Base-by-base conservation (phyloP, 208 protist species). In the Acanthamoeba castellanii region DNA sequence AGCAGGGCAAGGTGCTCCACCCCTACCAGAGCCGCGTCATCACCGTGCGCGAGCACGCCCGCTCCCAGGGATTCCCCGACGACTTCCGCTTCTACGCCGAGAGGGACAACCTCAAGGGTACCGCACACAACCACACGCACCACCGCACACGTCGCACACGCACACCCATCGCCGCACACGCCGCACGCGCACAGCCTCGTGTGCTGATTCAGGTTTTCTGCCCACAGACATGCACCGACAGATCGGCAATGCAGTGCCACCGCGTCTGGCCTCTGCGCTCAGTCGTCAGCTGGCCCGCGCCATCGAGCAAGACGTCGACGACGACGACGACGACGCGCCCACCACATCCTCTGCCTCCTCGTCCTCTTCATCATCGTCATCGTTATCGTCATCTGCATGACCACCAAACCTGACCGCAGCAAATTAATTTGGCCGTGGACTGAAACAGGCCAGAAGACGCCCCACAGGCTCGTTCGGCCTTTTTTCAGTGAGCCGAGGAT, bases 221-320 rank as follows among this genome's bases (percentile, higher is more conserved):
- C 30, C 45, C 27, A 6, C 34, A 37, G 94, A 95, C 47, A 95
- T 95, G 90, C 87, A 96, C 66, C 42, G 94, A 22, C 95, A 96
- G 45, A 76, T 96, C 22, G 95, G 95, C 32, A 96, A 96, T 45
- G 95, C 95, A 7, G 95, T 96, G 47, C 94, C 95, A 30, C 95
- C 95, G 47, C 95, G 74, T 7, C 47, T 96, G 30, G 95, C 50
- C 13, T 37, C 50, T 3, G 94, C 94, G 5, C 32, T 96, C 16
- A 95, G 76, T 7, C 25, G 37, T 6, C 20, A 74, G 61, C 85
- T 92, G 9, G 85, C 85, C 34, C 59, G 55, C 13, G 85, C 85
- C 16, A 52, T 92, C 47, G 78, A 87, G 47, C 16, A 32, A 8
- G 78, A 87, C 78, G n/a, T 72, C 57, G 20, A 27, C 57, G 18